Evolutionary conservation across 345 rosid species (phyloP).

Genomic region (Linum tenue): DNA sequence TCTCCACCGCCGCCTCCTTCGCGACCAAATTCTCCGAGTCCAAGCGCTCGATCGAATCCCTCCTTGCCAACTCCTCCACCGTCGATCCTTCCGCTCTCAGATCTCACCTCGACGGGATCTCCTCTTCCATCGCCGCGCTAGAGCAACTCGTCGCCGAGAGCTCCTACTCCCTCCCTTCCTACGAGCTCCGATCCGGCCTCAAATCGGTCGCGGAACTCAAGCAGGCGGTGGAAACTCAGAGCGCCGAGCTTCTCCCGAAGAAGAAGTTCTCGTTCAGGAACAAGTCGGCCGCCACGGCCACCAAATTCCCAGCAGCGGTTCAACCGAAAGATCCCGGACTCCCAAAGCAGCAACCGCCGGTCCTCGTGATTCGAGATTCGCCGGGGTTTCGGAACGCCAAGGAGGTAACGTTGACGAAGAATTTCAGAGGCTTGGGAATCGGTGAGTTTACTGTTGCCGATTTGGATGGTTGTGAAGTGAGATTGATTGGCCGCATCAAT

Average conservation of each 20-base stretch:
- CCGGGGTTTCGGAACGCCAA: too few species aligned
- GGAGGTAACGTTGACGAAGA: too few species aligned
- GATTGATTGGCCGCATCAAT: conserved; percentile 14
- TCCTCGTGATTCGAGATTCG: too few species aligned
- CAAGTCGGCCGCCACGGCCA: neutral
- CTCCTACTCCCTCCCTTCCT: conserved; percentile 57
- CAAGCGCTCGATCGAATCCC: conserved; percentile 45
- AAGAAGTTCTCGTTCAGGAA: too few species aligned
- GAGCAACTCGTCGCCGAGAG: neutral
- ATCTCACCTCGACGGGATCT: conserved; percentile 41
- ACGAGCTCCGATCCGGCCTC: conserved; percentile 70
- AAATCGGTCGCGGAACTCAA: conserved; percentile 55
- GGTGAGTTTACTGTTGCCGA: conserved; percentile 54
- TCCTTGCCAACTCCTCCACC: conserved; percentile 26
- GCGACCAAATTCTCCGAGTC: conserved; percentile 50
- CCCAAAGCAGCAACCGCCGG: too few species aligned
- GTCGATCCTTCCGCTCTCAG: conserved; percentile 33
- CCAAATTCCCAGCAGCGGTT: conserved; percentile 11
- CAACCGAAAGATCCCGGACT: conserved; percentile 17
- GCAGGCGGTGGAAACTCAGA: conserved; percentile 42
- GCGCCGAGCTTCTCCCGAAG: conserved; percentile 18
- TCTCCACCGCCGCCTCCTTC: conserved; percentile 35
- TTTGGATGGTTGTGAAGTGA: conserved; percentile 49
- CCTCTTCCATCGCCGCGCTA: conserved; percentile 5
- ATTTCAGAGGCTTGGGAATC: too few species aligned